Percentiles rank a stretch among this genome's conserved stretches.
phyloP scores from a whole-genome alignment of 1,284 basidiomycete genomes.

The Coriolopsis trogii region DNA sequence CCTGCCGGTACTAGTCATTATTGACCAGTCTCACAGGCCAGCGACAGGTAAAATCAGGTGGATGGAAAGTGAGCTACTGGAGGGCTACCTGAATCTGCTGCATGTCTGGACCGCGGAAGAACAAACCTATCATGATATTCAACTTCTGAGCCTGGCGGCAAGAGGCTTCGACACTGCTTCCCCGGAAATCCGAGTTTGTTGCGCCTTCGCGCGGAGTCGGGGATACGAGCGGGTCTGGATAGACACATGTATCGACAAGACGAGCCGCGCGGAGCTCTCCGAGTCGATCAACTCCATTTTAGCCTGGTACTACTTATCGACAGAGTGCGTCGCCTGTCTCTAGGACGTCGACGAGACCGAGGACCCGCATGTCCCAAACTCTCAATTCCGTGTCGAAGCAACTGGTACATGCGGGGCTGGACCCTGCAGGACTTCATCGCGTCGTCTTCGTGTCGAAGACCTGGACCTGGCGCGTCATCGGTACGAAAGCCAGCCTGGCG shows the following conservation, averaged over 20 bases:
- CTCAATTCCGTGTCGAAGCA: background rate
- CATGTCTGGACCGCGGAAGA: background rate
- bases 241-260: background rate
- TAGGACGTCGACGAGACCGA: background rate
- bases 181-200: background rate
- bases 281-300: slow-evolving; percentile 3
- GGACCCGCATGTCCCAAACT: background rate
- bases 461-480: background rate
- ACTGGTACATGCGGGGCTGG: background rate
- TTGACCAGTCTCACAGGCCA: no score
- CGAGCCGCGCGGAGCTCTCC: background rate
- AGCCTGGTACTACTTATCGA: background rate
- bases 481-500: background rate
- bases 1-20: no score
- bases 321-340: background rate
- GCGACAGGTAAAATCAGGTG: no score
- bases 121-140: background rate
- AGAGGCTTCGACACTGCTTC: background rate
- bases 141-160: background rate
- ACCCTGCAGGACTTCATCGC: slow-evolving; percentile 1
- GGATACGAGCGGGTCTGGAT: background rate
- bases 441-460: background rate
- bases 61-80: no score
- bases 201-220: background rate
- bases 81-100: background rate